Conservation (phyloP, 805 yeast species). For the Ogataea nitratoaversa region DNA sequence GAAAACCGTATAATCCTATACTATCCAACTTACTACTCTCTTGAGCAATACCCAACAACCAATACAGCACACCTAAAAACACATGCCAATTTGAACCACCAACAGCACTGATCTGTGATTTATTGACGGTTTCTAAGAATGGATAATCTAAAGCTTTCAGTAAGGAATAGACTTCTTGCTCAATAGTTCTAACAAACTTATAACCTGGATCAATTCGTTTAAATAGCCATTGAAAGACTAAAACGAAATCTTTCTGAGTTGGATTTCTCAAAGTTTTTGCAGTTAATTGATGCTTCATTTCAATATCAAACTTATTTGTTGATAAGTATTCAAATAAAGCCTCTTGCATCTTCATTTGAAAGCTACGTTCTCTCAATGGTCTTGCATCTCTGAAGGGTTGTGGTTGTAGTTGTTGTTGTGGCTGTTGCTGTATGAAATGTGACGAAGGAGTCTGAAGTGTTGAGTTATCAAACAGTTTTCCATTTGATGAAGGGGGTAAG, state of each 20-base stretch:
- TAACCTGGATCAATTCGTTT: conserved; percentile 76
- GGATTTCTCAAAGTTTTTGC: conserved; percentile 66
- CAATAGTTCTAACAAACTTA: conserved; percentile 62
- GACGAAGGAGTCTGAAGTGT: conserved; percentile 15
- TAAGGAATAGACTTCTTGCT: conserved; percentile 67
- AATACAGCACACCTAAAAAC: conserved; percentile 75
- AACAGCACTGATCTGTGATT: conserved; percentile 84
- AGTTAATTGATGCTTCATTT: conserved; percentile 66
- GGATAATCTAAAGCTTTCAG: conserved; percentile 72
- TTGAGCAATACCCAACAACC: conserved; percentile 63
- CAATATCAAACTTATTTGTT: conserved; percentile 65
- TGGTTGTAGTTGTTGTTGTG: conserved; percentile 2
- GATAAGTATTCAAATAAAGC: conserved; percentile 63
- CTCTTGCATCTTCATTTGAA: conserved; percentile 60
- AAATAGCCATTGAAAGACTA: conserved; percentile 77
- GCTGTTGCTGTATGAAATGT: background rate
- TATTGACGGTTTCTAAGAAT: conserved; percentile 71
- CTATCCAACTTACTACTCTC: conserved; percentile 36
- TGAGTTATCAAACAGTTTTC: conserved; percentile 18
- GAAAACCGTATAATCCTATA: conserved; percentile 26
- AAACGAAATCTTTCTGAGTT: conserved; percentile 80
- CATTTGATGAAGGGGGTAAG: conserved; percentile 20
- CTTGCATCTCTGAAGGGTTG: conserved; percentile 51
- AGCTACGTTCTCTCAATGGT: conserved; percentile 70
- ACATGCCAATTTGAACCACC: conserved; percentile 88